Conservation (phyloP, 129 eudicot species). For the Cynara cardunculus region DNA sequence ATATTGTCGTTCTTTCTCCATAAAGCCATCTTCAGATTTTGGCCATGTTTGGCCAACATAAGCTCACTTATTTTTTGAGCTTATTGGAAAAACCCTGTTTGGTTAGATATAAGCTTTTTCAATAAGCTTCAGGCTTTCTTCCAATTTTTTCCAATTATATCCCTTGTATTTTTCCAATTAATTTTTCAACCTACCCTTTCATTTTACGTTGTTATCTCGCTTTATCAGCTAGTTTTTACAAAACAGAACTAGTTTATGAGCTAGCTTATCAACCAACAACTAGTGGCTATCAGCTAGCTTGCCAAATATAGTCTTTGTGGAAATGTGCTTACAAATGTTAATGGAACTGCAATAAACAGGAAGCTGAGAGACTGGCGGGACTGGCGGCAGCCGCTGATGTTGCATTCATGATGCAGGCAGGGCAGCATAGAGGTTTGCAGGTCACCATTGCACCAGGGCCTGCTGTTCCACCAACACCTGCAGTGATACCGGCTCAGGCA, state of each 20-base stretch:
- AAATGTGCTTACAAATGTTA: not conserved
- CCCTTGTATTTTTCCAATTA: not conserved
- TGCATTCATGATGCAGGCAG: slow-evolving; percentile 66
- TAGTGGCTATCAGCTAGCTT: too few relatives aligned
- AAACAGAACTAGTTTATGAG: not conserved
- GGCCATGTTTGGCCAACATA: too few relatives aligned
- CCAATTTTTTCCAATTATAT: not conserved
- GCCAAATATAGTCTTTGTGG: not conserved
- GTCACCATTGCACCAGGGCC: slow-evolving; percentile 59
- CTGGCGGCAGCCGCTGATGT: slow-evolving; percentile 65
- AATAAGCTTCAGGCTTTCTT: not conserved
- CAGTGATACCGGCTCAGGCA: slow-evolving; percentile 10
- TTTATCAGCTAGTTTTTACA: not conserved
- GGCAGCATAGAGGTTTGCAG: slow-evolving; percentile 61
- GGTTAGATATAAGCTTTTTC: not conserved
- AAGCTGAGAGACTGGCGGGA: slow-evolving; percentile 66
- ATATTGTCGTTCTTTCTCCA: not conserved
- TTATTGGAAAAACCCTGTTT: not conserved
- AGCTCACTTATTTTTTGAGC: not conserved
- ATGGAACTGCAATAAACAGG: slow-evolving; percentile 34
- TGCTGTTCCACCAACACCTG: slow-evolving; percentile 32
- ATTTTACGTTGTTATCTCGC: not conserved
- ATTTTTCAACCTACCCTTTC: not conserved
- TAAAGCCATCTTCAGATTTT: too few relatives aligned
- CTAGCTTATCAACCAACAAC: not conserved